Evolutionary conservation across 1,284 basidiomycete species (phyloP).

Genomic region (Tetrapyrgos nigripes): DNA sequence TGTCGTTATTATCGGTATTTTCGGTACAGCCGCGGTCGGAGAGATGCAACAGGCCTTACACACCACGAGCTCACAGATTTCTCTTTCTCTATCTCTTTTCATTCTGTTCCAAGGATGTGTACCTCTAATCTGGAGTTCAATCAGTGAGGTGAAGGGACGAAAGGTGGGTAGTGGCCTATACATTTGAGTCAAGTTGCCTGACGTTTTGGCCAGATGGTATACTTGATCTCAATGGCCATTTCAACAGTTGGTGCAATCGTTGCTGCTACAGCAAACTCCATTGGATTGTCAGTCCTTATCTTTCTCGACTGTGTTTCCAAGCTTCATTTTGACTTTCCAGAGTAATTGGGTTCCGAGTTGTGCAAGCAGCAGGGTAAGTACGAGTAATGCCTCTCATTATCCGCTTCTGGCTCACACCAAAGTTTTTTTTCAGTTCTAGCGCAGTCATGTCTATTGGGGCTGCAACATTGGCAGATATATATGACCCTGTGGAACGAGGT

Average conservation of each 20-base stretch:
- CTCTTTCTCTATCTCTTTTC: slow-evolving; percentile 77
- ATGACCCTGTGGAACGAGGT: slow-evolving; percentile 80
- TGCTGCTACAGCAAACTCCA: slow-evolving; percentile 64
- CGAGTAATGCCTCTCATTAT: not conserved
- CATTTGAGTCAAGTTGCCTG: not conserved
- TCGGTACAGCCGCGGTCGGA: slow-evolving; percentile 61
- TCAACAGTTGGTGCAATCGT: slow-evolving; percentile 71
- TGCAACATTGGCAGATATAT: slow-evolving; percentile 84
- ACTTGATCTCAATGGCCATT: slow-evolving; percentile 65
- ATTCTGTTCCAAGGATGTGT: slow-evolving; percentile 79
- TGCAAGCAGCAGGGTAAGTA: slow-evolving; percentile 70
- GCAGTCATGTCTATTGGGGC: slow-evolving; percentile 83
- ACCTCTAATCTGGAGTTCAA: slow-evolving; percentile 74
- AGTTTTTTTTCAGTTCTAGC: slow-evolving; percentile 57
- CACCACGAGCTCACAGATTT: slow-evolving; percentile 73
- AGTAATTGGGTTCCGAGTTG: slow-evolving; percentile 75
- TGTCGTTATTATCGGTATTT: not conserved
- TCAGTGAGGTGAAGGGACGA: slow-evolving; percentile 82
- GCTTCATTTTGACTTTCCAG: slow-evolving; percentile 23
- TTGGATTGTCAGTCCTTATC: slow-evolving; percentile 47
- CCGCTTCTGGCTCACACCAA: not conserved
- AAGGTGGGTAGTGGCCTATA: slow-evolving; percentile 57
- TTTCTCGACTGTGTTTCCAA: slow-evolving; percentile 1
- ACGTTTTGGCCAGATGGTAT: slow-evolving; percentile 56
- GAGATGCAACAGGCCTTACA: slow-evolving; percentile 70